Percentiles rank a stretch among this genome's conserved stretches.
These are phyloP conservation scores for Collybia sordida DNA, from an alignment of 768 basidiomycete species.

Conservation along the genomic window DNA sequence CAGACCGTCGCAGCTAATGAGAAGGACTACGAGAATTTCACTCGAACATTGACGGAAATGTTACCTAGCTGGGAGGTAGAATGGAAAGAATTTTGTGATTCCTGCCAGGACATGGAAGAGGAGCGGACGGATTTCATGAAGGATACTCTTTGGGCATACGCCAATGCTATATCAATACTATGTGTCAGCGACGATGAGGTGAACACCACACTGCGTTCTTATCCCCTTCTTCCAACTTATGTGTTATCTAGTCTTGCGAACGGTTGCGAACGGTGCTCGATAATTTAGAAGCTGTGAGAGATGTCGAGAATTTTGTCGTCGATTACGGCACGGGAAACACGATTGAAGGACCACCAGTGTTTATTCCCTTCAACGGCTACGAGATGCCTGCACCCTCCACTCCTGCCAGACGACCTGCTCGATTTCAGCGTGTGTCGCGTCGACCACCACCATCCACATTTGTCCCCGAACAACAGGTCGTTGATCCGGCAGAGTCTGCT, in stretches of 20 bases:
- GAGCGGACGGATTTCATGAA: slow-evolving; percentile 93
- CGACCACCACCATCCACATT: slow-evolving; percentile 17
- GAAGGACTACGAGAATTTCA: slow-evolving; percentile 83
- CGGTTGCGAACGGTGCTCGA: slow-evolving; percentile 82
- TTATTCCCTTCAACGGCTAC: slow-evolving; percentile 61
- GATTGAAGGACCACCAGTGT: slow-evolving; percentile 76
- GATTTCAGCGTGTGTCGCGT: slow-evolving; percentile 29
- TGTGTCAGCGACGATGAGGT: slow-evolving; percentile 96
- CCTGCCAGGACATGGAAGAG: slow-evolving; percentile 96
- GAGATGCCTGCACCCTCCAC: slow-evolving; percentile 19
- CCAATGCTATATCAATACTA: slow-evolving; percentile 91
- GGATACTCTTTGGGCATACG: slow-evolving; percentile 92
- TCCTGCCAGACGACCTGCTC: slow-evolving; percentile 22
- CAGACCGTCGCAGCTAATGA: slow-evolving; percentile 91
- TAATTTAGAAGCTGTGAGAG: slow-evolving; percentile 79
- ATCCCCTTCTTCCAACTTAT: slow-evolving; percentile 3
- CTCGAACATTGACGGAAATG: slow-evolving; percentile 71
- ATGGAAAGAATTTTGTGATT: slow-evolving; percentile 94
- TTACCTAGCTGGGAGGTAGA: slow-evolving; percentile 83
- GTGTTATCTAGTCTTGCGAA: slow-evolving; percentile 77
- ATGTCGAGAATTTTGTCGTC: slow-evolving; percentile 83
- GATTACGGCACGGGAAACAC: slow-evolving; percentile 84
- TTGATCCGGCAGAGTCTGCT: slow-evolving; percentile 6
- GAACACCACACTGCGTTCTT: slow-evolving; percentile 4
- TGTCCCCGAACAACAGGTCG: not conserved